phyloP scores from a whole-genome alignment of 768 basidiomycete genomes.

The Boletus pseudo-olivaceus region DNA sequence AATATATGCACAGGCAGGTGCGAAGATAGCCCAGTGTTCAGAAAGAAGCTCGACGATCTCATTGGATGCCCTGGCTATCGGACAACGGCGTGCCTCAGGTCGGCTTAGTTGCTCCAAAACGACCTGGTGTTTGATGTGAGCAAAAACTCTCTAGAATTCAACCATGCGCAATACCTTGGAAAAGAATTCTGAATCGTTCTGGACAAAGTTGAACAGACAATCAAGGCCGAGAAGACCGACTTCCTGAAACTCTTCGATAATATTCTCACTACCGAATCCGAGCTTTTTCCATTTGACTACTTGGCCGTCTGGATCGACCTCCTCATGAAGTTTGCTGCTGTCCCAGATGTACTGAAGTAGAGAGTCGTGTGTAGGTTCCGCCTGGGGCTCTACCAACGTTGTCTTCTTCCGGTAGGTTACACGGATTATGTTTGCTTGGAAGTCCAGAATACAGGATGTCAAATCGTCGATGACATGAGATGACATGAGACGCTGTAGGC shows the following conservation, averaged over 20 bases:
- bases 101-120: constrained; percentile 79
- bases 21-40: constrained; percentile 83
- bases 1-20: constrained; percentile 67
- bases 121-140: constrained; percentile 42
- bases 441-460: constrained; percentile 80
- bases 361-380: constrained; percentile 53
- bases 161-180: constrained; percentile 49
- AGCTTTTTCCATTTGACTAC: constrained; percentile 70
- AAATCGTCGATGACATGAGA: constrained; percentile 78
- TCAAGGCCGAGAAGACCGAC: constrained; percentile 81
- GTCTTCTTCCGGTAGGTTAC: constrained; percentile 79
- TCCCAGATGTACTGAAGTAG: constrained; percentile 69
- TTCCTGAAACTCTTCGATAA: constrained; percentile 71
- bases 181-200: constrained; percentile 66
- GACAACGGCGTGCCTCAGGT: constrained; percentile 71
- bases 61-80: constrained; percentile 78
- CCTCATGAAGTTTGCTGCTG: constrained; percentile 53
- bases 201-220: constrained; percentile 74
- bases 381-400: constrained; percentile 67
- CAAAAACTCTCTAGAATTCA: neutral
- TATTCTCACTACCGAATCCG: constrained; percentile 74
- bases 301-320: constrained; percentile 46
- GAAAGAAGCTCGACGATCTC: constrained; percentile 82
- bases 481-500: constrained; percentile 71
- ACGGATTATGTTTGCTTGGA: constrained; percentile 81